Evolutionary conservation across 2,329 filamentous ascomycete genomes (phyloP), one percentile per base, ranked within the genome.

Genomic region (Davidsoniella virescens): DNA sequence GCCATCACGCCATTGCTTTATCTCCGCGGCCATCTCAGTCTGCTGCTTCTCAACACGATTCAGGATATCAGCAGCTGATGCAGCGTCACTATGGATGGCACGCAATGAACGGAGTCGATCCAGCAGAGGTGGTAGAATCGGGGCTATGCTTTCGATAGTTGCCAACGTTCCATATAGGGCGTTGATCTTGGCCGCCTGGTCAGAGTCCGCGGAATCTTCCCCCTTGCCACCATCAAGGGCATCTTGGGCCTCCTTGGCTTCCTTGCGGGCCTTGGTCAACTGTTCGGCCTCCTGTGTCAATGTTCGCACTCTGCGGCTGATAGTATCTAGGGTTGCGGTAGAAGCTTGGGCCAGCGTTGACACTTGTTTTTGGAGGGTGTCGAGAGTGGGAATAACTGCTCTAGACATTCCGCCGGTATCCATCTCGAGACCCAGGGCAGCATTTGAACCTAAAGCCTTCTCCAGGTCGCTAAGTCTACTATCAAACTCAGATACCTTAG

Each of bases 401-500:
- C 75, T 69, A 10, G 75, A 71, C 4, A 75, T 61, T 14, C 71
- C 71, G 50, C 76, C 72, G 1, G 72, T 64, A 56, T 72, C 78
- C 29, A 74, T 65, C 56, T 80, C 79, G 1, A 82, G 74, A 56
- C 84, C 70, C 9, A 78, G 73, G 0, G 80, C 77, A 18, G 80
- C 79, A 39, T 79, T 82, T 45, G 94, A 74, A 8, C 92, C 92
- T 25, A 98, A 74, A 1, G 80, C 76, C 56, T 79, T 79, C 67
- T 98, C 92, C 44, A 98, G 70, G 26, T 83, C 69, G 2, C 82
- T 69, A 17, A 98, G 75, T 4, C 92, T 78, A 26, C 77, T 74
- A 61, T 96, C 90, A 59, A 98, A 95, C 55, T 92, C 84, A 20
- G 88, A 85, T 5, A 86, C 82, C 63, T 87, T 84, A 33, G 80